Evolutionary conservation across 306 rosid genomes (phyloP), one percentile per base, ranked within the genome.

Genomic region (Sphenostylis stenocarpa): DNA sequence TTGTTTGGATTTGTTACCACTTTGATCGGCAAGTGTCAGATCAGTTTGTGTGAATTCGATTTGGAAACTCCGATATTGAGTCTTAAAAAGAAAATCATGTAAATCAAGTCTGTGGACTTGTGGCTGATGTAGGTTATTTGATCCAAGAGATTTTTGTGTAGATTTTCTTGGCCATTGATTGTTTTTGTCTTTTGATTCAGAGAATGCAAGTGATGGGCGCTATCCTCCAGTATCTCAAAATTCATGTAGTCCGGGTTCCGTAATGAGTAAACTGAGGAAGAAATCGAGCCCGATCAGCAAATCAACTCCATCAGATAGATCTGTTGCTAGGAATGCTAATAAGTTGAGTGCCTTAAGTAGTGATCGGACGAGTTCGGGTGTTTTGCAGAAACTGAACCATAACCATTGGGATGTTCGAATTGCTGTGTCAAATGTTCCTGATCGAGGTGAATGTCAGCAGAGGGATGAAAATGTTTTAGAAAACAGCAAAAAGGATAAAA

Each of bases 151-250:
- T 23, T 36, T 29, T 51, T 6, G 4, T 41, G 57, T 33, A 6
- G 31, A 72, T 23, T 72, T 2, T 60, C 29, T 29, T 11, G 61
- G 16, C 56, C 49, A 33, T 51, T 20, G 43, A 38, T 61, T 72
- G 49, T 67, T 12, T 16, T 52, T 38, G 34, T 78, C 51, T 20
- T 38, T 20, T 65, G 2, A 19, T 43, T 39, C 84, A 87, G 97
- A 90, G 70, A 84, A 86, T 80, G 88, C 85, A 11, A 83, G 82
- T 72, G 89, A 88, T 78, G 91, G 89, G 68, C 85, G 84, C 49
- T 75, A 84, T 56, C 86, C 81, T 0, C 79, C 76, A 19, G 89
- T 79, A 23, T 67, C 88, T 19, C 88, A 83, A 45, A 87, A 72
- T 49, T 79, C 74, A 19, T 84, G 75, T 2, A 55, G 65, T 23